Base-by-base conservation (phyloP, 2,329 filamentous ascomycete genomes). In the Ophiostoma fasciatum region DNA sequence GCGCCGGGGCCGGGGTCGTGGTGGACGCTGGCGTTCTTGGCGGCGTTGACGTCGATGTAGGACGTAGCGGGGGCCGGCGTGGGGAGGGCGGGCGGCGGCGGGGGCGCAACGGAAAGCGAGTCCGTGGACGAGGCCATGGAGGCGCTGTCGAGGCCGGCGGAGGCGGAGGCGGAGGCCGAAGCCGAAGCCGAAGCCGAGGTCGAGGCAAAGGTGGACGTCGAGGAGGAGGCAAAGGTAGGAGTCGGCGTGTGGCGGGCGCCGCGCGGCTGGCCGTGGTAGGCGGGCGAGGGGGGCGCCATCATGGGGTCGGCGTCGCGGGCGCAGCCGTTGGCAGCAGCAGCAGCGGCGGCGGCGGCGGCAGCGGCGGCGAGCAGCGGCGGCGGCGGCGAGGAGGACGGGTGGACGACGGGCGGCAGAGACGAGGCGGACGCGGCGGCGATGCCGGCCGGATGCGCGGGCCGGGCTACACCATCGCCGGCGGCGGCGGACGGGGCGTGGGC, bases 11-110 rank as follows among this genome's bases (percentile, higher is more conserved):
- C 80, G 37, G 75, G 65, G 52, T 80, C 74, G 47, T 76, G 76
- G 51, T 81, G 78, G 37, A 79, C 46, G 41, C 77, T 67, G 46
- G 68, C 64, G 48, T 78, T 72, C 56, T 78, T 78, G 52, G 73
- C 68, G 46, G 70, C 69, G 54, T 78, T 79, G 50, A 79, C 73
- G 51, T 82, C 77, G 60, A 79, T 78, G n/a, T n/a, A n/a, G n/a
- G n/a, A n/a, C n/a, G n/a, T n/a, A n/a, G n/a, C n/a, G n/a, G n/a
- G n/a, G n/a, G n/a, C n/a, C n/a, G n/a, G n/a, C n/a, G n/a, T n/a
- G n/a, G n/a, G n/a, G n/a, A n/a, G n/a, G n/a, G n/a, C n/a, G n/a
- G n/a, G n/a, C n/a, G n/a, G n/a, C n/a, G n/a, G n/a, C 41, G 43
- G 23, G 4, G 51, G 50, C 29, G 49, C 13, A 11, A 18, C 20